Conservation (phyloP, 1,284 basidiomycete species). For the Xerocomus cyaneibrunnescens region DNA sequence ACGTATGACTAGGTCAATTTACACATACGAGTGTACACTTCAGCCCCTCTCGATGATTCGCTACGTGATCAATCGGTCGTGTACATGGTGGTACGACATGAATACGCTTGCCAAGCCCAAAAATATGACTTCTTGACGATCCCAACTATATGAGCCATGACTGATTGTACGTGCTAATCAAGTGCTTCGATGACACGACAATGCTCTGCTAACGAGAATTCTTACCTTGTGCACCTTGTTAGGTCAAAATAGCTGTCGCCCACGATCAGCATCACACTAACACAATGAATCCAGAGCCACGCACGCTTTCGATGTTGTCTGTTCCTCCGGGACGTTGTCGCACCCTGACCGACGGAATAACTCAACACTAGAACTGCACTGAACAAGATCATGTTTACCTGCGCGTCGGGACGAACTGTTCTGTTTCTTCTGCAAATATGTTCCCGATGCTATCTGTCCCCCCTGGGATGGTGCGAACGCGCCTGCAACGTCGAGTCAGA, state of each 20-base stretch:
- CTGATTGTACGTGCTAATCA: not conserved
- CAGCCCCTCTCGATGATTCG: too few species aligned
- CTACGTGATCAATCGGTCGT: too few species aligned
- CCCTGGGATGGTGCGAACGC: slow-evolving; percentile 53
- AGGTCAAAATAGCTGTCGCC: slow-evolving; percentile 29
- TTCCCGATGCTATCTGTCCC: slow-evolving; percentile 46
- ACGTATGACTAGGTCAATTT: not conserved
- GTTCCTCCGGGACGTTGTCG: slow-evolving; percentile 61
- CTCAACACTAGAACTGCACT: not conserved
- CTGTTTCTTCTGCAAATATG: slow-evolving; percentile 46
- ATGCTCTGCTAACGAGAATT: not conserved
- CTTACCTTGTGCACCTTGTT: not conserved
- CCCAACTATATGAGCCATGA: not conserved
- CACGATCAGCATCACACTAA: slow-evolving; percentile 3
- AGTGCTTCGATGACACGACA: not conserved
- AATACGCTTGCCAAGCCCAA: not conserved
- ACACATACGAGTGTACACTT: not conserved
- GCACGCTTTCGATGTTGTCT: slow-evolving; percentile 57
- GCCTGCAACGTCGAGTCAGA: slow-evolving; percentile 36
- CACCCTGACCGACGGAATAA: slow-evolving; percentile 40
- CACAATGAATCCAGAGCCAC: slow-evolving; percentile 18
- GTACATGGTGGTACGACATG: too few species aligned
- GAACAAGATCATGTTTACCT: slow-evolving; percentile 39
- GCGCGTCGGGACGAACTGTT: slow-evolving; percentile 64
- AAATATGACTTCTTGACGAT: not conserved